These are phyloP conservation scores for Didymella sp. DNA, from an alignment of 2,329 filamentous ascomycete genomes.

Conservation along the genomic window DNA sequence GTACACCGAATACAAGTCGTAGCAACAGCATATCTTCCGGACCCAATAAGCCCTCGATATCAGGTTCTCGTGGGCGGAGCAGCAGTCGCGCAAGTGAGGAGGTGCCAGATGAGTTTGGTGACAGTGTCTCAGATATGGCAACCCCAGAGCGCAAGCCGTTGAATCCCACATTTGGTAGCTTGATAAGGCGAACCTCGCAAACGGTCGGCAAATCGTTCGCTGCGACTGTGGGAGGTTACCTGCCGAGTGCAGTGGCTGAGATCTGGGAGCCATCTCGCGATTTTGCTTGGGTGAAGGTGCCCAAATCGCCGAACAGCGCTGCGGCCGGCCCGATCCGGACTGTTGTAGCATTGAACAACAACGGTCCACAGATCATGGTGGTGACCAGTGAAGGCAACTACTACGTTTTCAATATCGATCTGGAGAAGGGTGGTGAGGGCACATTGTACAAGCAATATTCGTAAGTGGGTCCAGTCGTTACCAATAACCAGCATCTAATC, in stretches of 20 bases:
- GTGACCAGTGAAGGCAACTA: slow-evolving; percentile 96
- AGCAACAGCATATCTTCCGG: slow-evolving; percentile 45
- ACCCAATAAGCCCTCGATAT: slow-evolving; percentile 26
- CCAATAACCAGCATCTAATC: slow-evolving; percentile 23
- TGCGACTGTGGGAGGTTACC: slow-evolving; percentile 86
- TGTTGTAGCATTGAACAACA: slow-evolving; percentile 97
- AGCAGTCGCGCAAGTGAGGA: slow-evolving; percentile 53
- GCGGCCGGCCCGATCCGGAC: slow-evolving; percentile 70
- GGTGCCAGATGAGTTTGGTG: slow-evolving; percentile 52
- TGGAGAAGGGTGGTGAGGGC: slow-evolving; percentile 93
- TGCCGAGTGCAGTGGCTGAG: slow-evolving; percentile 92
- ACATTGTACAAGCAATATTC: slow-evolving; percentile 90
- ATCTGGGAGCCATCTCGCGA: slow-evolving; percentile 97
- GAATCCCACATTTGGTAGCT: slow-evolving; percentile 83
- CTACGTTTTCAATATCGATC: slow-evolving; percentile 92
- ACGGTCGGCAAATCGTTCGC: slow-evolving; percentile 89
- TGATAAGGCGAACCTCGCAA: slow-evolving; percentile 93
- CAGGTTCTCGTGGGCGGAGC: slow-evolving; percentile 50
- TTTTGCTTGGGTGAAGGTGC: slow-evolving; percentile 95
- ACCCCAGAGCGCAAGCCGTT: slow-evolving; percentile 48
- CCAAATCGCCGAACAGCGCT: slow-evolving; percentile 61
- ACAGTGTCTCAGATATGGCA: slow-evolving; percentile 41
- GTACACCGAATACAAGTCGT: slow-evolving; percentile 41
- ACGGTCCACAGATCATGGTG: slow-evolving; percentile 95
- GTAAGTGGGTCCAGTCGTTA: slow-evolving; percentile 62